Evolutionary conservation across 202 grass and related monocot species (phyloP), one percentile per base, ranked within the genome.

Genomic region (Schoenoplectus tabernaemontani): DNA sequence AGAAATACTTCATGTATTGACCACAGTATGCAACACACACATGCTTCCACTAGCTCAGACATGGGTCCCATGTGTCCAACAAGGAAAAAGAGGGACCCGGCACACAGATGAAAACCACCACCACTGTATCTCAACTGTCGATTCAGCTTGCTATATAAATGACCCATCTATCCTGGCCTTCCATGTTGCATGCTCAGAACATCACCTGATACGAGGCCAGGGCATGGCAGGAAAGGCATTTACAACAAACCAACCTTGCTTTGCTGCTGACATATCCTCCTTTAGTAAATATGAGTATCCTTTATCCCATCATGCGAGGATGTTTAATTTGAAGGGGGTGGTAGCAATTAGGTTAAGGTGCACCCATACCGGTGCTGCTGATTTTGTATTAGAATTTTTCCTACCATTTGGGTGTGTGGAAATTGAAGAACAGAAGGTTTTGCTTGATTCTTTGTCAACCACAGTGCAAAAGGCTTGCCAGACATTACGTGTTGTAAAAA

Each of bases 311-410:
- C 84, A 97, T 80, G 91, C 93, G 1, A 97, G 87, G 73, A 93
- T 97, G 54, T 93, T 93, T 66, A 85, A 83, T 75, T 78, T 97
- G 53, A 97, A 85, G 82, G 91, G 93, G 32, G 93, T 88, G 10
- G 93, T 97, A 53, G 87, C 93, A 2, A 97, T 97, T 65, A 77
- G 93, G 61, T 61, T 97, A 54, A 81, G 93, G 56, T 88, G 93
- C 78, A 93, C 84, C 13, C 79, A 59, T 75, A 97, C 87, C 9
- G 87, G 91, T 69, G 85, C 22, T 5, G 87, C 85, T 2, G 89
- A 97, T 47, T 97, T 93, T 39, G 93, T 97, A 64, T 71, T 97
- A 59, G 93, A 97, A 67, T 97, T 97, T 46, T 97, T 93, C 64
- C 84, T 97, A 48, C 93, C 93, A 56, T 65, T 79, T n/a, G 57